Evolutionary conservation across 1,284 basidiomycete genomes (phyloP).

Genomic region (Anthracocystis panici-leucophaei): DNA sequence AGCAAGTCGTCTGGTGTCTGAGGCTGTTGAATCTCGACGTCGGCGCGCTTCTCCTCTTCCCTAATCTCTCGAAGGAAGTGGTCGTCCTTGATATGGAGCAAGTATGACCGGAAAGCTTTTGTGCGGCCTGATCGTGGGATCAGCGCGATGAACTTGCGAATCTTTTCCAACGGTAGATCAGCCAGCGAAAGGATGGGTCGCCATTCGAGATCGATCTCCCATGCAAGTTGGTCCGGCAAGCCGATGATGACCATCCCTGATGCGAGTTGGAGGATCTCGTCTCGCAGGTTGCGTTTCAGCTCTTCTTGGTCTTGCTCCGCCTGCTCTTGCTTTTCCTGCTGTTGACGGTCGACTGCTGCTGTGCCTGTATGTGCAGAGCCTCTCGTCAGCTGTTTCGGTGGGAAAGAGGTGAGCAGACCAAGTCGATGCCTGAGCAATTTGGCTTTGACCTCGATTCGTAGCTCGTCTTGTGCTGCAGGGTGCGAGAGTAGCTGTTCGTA

Average conservation of each 20-base stretch:
- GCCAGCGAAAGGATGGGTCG: constrained; percentile 78
- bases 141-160: constrained; percentile 78
- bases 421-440: constrained; percentile 58
- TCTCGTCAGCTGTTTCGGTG: constrained; percentile 27
- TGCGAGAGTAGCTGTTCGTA: constrained; percentile 62
- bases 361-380: constrained; percentile 38
- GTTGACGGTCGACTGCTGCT: constrained; percentile 31
- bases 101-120: constrained; percentile 47
- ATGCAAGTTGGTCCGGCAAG: constrained; percentile 82
- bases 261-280: constrained; percentile 79
- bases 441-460: constrained; percentile 56
- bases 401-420: constrained; percentile 51
- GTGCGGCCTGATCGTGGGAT: constrained; percentile 75
- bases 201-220: constrained; percentile 83
- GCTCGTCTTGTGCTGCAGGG: constrained; percentile 56
- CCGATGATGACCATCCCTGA: constrained; percentile 80
- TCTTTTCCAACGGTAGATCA: constrained; percentile 76
- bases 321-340: constrained; percentile 28
- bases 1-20: constrained; percentile 51
- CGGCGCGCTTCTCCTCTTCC: constrained; percentile 43
- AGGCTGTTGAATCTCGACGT: constrained; percentile 35
- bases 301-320: constrained; percentile 23
- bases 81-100: constrained; percentile 57
- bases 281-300: constrained; percentile 73
- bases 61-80: constrained; percentile 50